Evolutionary conservation across 2,329 filamentous ascomycete genomes (phyloP), one percentile per base, ranked within the genome.

Genomic region (Conoideocrella luteorostrata): DNA sequence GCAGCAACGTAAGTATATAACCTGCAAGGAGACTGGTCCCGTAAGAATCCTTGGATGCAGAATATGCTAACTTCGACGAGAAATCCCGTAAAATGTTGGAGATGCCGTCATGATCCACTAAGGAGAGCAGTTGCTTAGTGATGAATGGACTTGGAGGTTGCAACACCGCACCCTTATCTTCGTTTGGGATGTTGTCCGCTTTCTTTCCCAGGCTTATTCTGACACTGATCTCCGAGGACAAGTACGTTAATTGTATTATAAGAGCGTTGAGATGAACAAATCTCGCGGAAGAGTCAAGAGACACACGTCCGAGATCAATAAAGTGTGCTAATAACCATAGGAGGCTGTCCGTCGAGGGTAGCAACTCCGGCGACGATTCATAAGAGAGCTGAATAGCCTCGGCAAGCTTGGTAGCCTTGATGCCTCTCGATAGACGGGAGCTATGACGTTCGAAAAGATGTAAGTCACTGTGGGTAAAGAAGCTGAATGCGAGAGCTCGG

Each of bases 1-100:
- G 80, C 4, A 97, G 70, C 3, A 98, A 68, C 1, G 87, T 90
- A 30, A 97, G 71, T 3, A 89, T 88, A 58, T 95, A 97, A 22
- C 85, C 88, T 11, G 91, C 88, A 30, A 95, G 70, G 11, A 88
- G 69, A 52, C 84, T 85, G 2, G 86, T 59, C 5, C 57, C 59
- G 17, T 60, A 55, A n/a, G 60, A 54, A 10, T 61, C 56, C 32
- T 59, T 54, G 6, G 38, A 52, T 28, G 56, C 58, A 5, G 64
- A 58, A n/a, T 56, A 49, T 6, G 55, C 53, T 33, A 63, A 43
- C 34, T 53, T 62, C 30, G 43, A 49, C 2, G 63, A 61, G 35
- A 67, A 63, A 37, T 65, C 57, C n/a, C 48, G 50, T 7, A 67
- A 43, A 26, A 64, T 52, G 12, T 55, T 55, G 0, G 82, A 78